Percentiles rank a stretch among this genome's conserved stretches.
These are phyloP conservation scores for Glomus cerebriforme DNA, from an alignment of 192 early-diverging fungal species.

Conservation along the genomic window DNA sequence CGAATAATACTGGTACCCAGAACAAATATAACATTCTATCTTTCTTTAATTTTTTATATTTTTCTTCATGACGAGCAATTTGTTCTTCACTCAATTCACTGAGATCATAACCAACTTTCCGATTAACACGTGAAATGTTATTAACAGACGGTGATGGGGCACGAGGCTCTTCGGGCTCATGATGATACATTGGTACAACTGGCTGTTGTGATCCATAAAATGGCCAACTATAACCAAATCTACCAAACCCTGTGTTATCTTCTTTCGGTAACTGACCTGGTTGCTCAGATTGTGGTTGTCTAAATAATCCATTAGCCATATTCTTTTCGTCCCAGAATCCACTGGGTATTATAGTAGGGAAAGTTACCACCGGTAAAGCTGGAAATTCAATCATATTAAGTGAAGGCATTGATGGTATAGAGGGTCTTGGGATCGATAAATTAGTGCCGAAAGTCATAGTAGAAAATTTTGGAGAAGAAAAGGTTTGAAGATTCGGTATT, in stretches of 20 bases:
- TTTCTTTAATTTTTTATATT: conserved; percentile 46
- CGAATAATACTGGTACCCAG: conserved; percentile 56
- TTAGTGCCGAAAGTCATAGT: conserved; percentile 28
- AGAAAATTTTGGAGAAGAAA: conserved; percentile 30
- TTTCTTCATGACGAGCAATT: conserved; percentile 36
- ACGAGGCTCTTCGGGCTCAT: not conserved
- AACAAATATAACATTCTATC: conserved; percentile 60
- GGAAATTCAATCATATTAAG: conserved; percentile 31
- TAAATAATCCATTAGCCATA: not conserved
- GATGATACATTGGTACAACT: conserved; percentile 29
- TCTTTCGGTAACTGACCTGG: not conserved
- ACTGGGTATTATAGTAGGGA: conserved; percentile 16
- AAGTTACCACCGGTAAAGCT: conserved; percentile 18
- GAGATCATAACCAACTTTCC: conserved; percentile 14
- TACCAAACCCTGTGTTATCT: not conserved
- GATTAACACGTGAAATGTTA: not conserved
- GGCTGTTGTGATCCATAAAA: conserved; percentile 17
- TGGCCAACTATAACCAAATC: conserved; percentile 27
- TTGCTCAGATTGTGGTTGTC: conserved; percentile 3
- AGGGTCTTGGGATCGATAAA: conserved; percentile 26
- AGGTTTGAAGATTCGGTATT: conserved; percentile 14
- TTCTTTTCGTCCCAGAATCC: conserved; percentile 14
- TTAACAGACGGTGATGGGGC: not conserved
- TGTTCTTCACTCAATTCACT: conserved; percentile 10
- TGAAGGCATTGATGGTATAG: conserved; percentile 32